Conservation (phyloP, 2,329 filamentous ascomycete genomes). For the Aspergillus cejpii region DNA sequence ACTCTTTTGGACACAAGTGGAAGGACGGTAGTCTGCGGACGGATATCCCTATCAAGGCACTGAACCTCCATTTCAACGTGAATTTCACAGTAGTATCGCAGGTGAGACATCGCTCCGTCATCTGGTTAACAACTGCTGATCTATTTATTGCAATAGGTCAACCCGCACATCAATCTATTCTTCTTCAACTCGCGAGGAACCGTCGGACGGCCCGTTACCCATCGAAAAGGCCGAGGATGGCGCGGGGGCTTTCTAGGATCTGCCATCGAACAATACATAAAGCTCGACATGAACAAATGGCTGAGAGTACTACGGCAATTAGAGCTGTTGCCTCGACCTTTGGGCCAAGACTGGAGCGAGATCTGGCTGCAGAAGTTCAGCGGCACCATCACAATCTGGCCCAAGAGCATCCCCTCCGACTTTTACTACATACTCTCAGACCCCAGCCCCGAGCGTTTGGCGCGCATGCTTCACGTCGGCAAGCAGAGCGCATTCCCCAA, state of each 20-base stretch:
- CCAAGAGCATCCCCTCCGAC: slow-evolving; percentile 69
- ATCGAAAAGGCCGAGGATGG: slow-evolving; percentile 89
- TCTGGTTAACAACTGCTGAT: slow-evolving; percentile 22
- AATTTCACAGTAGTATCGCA: slow-evolving; percentile 86
- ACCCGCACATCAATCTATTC: slow-evolving; percentile 97
- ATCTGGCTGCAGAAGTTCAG: slow-evolving; percentile 94
- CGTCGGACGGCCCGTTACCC: slow-evolving; percentile 87
- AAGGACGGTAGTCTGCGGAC: slow-evolving; percentile 93
- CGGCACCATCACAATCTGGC: slow-evolving; percentile 95
- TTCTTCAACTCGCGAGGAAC: slow-evolving; percentile 94
- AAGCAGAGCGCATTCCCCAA: slow-evolving; percentile 87
- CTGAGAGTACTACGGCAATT: slow-evolving; percentile 88
- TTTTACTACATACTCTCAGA: slow-evolving; percentile 83
- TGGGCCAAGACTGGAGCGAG: slow-evolving; percentile 95
- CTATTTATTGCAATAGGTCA: slow-evolving; percentile 57
- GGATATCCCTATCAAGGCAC: slow-evolving; percentile 86
- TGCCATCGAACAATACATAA: slow-evolving; percentile 88
- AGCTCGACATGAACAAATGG: slow-evolving; percentile 96
- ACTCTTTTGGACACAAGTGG: slow-evolving; percentile 98
- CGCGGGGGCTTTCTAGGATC: slow-evolving; percentile 90
- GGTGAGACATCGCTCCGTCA: slow-evolving; percentile 19
- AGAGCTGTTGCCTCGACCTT: slow-evolving; percentile 78
- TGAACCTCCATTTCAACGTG: slow-evolving; percentile 97
- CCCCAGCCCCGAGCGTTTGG: slow-evolving; percentile 66
- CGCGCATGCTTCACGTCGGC: slow-evolving; percentile 82